Conservation (phyloP, 208 protist genomes). For the Leishmania guyanensis region DNA sequence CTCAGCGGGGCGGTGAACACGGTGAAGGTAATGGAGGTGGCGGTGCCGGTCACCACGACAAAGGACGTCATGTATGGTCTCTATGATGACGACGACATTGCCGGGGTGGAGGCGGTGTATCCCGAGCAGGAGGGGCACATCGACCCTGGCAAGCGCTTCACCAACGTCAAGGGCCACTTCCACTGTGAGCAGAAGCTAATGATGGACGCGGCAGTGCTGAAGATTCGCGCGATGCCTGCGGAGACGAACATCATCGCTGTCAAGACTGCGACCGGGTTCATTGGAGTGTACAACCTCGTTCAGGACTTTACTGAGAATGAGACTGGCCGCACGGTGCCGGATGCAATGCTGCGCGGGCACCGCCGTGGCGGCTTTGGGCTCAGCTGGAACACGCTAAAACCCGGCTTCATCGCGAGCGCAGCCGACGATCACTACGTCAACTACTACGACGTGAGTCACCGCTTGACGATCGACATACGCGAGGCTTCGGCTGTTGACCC, state of each 20-base stretch:
- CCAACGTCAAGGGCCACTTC: constrained; percentile 55
- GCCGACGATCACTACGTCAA: constrained; percentile 94
- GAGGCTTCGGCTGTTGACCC: constrained; percentile 15
- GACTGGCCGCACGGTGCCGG: constrained; percentile 30
- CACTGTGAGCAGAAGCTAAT: constrained; percentile 39
- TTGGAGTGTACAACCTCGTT: constrained; percentile 50
- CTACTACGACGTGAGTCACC: constrained; percentile 92
- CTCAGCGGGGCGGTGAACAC: constrained; percentile 24
- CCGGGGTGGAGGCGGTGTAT: constrained; percentile 17
- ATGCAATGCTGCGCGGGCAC: constrained; percentile 48
- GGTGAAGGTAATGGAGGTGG: constrained; percentile 64
- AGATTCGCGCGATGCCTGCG: constrained; percentile 50
- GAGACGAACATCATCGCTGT: constrained; percentile 59
- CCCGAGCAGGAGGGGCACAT: constrained; percentile 23
- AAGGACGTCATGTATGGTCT: constrained; percentile 44
- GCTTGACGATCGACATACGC: constrained; percentile 36
- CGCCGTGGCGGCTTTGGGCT: constrained; percentile 56
- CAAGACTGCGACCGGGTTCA: constrained; percentile 45
- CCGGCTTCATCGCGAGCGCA: constrained; percentile 89
- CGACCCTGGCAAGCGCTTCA: constrained; percentile 50
- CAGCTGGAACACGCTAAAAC: constrained; percentile 48
- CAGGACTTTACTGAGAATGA: constrained; percentile 28
- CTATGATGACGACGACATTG: constrained; percentile 44
- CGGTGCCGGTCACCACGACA: constrained; percentile 32
- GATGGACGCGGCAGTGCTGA: constrained; percentile 50